Evolutionary conservation across 1,284 basidiomycete genomes (phyloP).

Genomic region (Tilletia horrida): DNA sequence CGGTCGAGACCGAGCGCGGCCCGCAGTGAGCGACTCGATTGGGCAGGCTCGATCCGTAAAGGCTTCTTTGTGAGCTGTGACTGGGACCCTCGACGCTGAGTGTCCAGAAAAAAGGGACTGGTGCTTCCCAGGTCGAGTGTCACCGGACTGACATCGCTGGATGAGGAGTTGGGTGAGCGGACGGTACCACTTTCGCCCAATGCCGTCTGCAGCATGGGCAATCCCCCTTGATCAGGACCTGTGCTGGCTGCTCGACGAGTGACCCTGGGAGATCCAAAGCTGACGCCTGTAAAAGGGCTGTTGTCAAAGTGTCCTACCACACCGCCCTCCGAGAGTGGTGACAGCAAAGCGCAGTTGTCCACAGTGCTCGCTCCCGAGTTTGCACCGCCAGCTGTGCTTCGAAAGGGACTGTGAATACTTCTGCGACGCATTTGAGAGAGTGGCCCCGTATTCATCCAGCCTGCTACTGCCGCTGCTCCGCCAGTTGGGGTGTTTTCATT

Average conservation of each 20-base stretch:
- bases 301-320: not conserved
- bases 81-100: too few relatives aligned
- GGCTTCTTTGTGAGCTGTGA: not conserved
- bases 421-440: not conserved
- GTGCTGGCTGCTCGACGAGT: not conserved
- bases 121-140: constrained; percentile 10
- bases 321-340: constrained; percentile 5
- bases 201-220: not conserved
- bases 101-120: not conserved
- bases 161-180: not conserved
- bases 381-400: not conserved
- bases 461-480: too few relatives aligned
- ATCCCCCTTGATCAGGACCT: not conserved
- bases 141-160: not conserved
- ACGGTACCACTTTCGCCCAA: not conserved
- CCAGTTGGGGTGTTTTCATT: too few relatives aligned
- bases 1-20: not conserved
- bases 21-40: not conserved
- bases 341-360: not conserved
- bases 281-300: not conserved
- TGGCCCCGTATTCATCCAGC: too few relatives aligned
- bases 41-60: not conserved
- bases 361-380: not conserved
- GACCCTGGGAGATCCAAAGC: not conserved
- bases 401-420: not conserved